A percentile compares a stretch with the other conserved stretches of the same genome.
These are phyloP conservation scores for Ceratobasidium sp. DNA, from an alignment of 1,284 basidiomycete genomes.

Conservation along the genomic window DNA sequence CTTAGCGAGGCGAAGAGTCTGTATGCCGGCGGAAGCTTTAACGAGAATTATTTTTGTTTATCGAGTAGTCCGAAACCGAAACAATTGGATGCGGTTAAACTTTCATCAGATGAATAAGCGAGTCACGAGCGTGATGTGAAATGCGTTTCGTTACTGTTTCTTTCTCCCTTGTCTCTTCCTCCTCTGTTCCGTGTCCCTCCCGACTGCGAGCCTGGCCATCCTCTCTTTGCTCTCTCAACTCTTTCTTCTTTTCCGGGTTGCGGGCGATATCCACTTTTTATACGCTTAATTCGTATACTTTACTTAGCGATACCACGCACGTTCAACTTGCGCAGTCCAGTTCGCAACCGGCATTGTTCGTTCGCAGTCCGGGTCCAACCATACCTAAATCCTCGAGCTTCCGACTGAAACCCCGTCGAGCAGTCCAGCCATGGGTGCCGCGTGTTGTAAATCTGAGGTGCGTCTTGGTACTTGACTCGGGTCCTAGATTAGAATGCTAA, in stretches of 20 bases:
- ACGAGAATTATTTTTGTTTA: conserved; percentile 9
- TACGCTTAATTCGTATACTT: conserved; percentile 29
- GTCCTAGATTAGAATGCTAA: conserved; percentile 23
- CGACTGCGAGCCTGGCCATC: conserved; percentile 7
- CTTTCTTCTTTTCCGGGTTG: conserved; percentile 38
- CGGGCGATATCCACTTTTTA: conserved; percentile 37
- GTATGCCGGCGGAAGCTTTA: background rate
- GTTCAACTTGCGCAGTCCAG: background rate
- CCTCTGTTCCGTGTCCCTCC: conserved; percentile 8
- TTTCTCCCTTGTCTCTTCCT: conserved; percentile 15
- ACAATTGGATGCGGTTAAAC: conserved; percentile 9
- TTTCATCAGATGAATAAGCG: background rate
- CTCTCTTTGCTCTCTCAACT: conserved; percentile 30
- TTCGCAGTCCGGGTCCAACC: conserved; percentile 13
- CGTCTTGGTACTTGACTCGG: conserved; percentile 40
- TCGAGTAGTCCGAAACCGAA: conserved; percentile 26
- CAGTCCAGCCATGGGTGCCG: conserved; percentile 68
- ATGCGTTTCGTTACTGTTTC: conserved; percentile 31
- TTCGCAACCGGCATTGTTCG: conserved; percentile 22
- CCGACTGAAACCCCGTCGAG: conserved; percentile 5
- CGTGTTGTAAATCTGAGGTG: conserved; percentile 83
- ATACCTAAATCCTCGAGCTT: background rate
- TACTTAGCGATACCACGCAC: background rate
- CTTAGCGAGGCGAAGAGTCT: background rate
- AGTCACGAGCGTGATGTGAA: conserved; percentile 32